Base-by-base conservation (phyloP, 176 grass and related monocot genomes). In the Leersia perrieri region DNA sequence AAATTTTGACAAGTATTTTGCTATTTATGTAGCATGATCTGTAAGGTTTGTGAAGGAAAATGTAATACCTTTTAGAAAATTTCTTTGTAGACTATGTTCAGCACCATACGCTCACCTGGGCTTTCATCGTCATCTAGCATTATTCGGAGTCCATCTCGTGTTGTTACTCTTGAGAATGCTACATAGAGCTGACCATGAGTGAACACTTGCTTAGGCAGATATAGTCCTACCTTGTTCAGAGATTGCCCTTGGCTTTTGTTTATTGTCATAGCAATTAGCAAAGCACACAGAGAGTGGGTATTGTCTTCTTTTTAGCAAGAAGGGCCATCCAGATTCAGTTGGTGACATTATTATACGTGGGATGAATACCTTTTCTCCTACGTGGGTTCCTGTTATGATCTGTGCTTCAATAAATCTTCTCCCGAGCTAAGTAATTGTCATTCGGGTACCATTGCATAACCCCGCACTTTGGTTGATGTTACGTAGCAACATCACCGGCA, bases 231-330 rank as follows among this genome's bases (percentile, higher is more conserved):
- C 39, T 3, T 64, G 3, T 77, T 64, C 0, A 64, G 27, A 12
- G 60, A 64, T 15, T 64, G 75, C 0, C 75, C 75, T 14, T 64
- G 75, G 38, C 75, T 64, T 0, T 77, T 77, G 36, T 64, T 64
- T 9, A 45, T 64, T 0, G 75, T 64, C 38, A 64, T 77, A 0
- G 75, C 26, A 2, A 77, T 44, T 77, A 0, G 75, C 26, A 2
- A 77, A 77, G 27, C 60, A 64, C 0, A 44, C 10, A 0, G 2
- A 44, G 3, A 64, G 0, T 8, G 60, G 75, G 15, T n/a, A 77
- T 40, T 77, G 27, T 51, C 47, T 51, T 51, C 47, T 51, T 51
- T 49, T 51, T 7, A 51, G 47, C 16, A 51, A 20, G 47, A 51
- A 51, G 16, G 47, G 47, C 5, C 47, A 51, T 51, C 47, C 5